Evolutionary conservation across 2,329 filamentous ascomycete species (phyloP).

Genomic region (Penicillium psychrosexuale): DNA sequence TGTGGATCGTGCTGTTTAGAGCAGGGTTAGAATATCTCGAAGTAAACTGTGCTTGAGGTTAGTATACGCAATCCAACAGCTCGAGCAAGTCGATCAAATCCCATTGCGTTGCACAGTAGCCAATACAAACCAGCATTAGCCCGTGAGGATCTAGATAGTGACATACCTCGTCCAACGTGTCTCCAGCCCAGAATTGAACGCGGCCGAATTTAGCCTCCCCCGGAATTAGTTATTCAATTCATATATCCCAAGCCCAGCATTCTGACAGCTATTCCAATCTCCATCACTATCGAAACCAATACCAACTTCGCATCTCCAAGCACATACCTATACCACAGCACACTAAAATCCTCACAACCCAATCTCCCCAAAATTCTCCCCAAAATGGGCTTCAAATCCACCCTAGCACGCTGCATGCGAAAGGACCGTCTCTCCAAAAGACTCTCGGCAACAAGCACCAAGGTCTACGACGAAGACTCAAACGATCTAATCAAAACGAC

Average conservation of each 20-base stretch:
- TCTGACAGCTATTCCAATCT: neutral
- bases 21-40: neutral
- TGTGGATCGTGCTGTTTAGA: neutral
- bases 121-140: neutral
- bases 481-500: conserved; percentile 21
- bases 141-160: neutral
- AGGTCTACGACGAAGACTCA: conserved; percentile 18
- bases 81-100: neutral
- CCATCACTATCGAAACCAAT: neutral
- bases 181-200: neutral
- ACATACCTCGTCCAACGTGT: conserved; percentile 7
- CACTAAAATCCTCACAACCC: neutral
- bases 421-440: conserved; percentile 17
- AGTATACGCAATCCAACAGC: neutral
- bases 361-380: neutral
- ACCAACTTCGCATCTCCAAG: neutral
- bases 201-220: neutral
- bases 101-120: neutral
- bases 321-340: neutral
- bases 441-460: conserved; percentile 13
- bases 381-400: conserved; percentile 22
- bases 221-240: neutral
- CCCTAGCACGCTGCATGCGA: conserved; percentile 16
- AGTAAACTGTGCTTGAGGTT: neutral
- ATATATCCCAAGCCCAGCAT: neutral